A percentile compares a stretch with the other conserved stretches of the same genome.
phyloP scores from a whole-genome alignment of 2,329 filamentous ascomycete genomes.

The Alternaria sp. region DNA sequence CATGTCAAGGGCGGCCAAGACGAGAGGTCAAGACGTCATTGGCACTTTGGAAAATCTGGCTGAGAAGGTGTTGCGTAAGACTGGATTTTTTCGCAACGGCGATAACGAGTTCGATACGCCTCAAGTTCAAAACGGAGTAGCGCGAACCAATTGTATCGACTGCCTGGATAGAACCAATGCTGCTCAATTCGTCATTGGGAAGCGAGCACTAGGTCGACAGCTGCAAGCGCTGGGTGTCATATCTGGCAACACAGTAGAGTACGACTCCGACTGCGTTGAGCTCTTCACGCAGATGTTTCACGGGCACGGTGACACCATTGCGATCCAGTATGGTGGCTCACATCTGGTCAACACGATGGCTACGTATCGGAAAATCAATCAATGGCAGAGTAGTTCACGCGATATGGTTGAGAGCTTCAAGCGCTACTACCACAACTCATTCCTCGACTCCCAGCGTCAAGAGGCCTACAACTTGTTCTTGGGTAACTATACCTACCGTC shows the following conservation, averaged over 20 bases:
- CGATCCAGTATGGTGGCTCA: constrained; percentile 95
- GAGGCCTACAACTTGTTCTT: constrained; percentile 98
- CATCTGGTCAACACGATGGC: constrained; percentile 99
- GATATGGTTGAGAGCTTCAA: constrained; percentile 99
- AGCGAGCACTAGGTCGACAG: constrained; percentile 90
- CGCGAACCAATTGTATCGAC: constrained; percentile 96
- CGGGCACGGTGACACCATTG: constrained; percentile 96
- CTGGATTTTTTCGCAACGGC: constrained; percentile 95
- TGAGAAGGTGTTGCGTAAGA: constrained; percentile 82
- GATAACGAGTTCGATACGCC: constrained; percentile 71
- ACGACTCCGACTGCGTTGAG: constrained; percentile 95
- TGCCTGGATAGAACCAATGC: constrained; percentile 97
- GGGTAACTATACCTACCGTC: constrained; percentile 89
- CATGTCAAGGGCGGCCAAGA: constrained; percentile 95
- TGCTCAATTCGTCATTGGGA: constrained; percentile 96
- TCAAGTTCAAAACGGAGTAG: constrained; percentile 87
- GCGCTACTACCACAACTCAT: constrained; percentile 98
- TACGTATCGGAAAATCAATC: constrained; percentile 97
- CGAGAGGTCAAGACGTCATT: constrained; percentile 90
- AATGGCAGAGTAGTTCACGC: constrained; percentile 96
- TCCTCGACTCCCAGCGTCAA: constrained; percentile 95
- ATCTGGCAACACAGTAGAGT: constrained; percentile 78
- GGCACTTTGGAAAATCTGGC: constrained; percentile 88
- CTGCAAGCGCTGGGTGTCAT: constrained; percentile 91
- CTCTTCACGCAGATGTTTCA: constrained; percentile 98